Evolutionary conservation across 495 filamentous ascomycete species (phyloP), one percentile per base, ranked within the genome.

Genomic region (Penicillium antarcticum): DNA sequence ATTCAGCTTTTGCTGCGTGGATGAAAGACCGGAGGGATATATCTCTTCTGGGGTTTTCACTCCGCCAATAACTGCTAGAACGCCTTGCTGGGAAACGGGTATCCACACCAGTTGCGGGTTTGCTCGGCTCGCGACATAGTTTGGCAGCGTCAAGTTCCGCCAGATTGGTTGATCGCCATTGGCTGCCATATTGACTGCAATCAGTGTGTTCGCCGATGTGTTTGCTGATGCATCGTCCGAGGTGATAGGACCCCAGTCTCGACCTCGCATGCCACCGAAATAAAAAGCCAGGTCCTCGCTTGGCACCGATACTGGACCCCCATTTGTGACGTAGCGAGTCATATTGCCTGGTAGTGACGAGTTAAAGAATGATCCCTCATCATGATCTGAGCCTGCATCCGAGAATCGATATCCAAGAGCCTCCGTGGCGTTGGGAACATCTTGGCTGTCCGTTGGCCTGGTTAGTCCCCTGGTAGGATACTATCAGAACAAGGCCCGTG

Each of bases 241-340:
- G 44, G 69, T 73, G 52, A 84, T 76, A 2, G 68, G 60, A 0
- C 79, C 77, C 53, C 62, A 70, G 48, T 61, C 66, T 10, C 58
- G 44, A 1, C 74, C 71, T 26, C 70, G 76, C 68, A 80, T 69
- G 1, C 86, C 86, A 3, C 80, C 75, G 54, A 89, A 86, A 58
- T 87, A 86, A 71, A 82, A 89, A 1, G 78, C 84, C 44, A 78
- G 78, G 52, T 87, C 85, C 66, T 89, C 85, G 8, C 85, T 87
- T 1, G 86, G 84, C 13, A 80, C 81, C 18, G 73, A 84, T 13
- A 77, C 82, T 1, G 73, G 74, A 4, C 74, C 84, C 16, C 86
- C 86, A 53, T 75, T 77, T 7, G 83, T 77, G 37, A 89, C 53
- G 60, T 83, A 87, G 38, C 80, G 73, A 8, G 80, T 87, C 29